Conservation (phyloP, 768 basidiomycete genomes). For the Lactarius akahatsu region DNA sequence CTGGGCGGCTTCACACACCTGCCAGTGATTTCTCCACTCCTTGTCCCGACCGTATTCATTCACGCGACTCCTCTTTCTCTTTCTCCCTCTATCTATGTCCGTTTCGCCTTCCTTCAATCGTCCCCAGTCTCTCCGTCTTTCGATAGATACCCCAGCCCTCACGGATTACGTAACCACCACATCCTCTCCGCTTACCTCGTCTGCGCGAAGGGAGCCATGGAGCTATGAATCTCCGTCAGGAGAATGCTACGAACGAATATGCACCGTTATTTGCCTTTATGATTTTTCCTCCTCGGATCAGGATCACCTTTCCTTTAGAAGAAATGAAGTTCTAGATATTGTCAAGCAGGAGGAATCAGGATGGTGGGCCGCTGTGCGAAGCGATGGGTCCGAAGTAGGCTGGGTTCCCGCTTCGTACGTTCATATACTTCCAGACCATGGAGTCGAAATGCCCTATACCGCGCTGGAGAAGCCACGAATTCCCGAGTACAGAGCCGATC, state of each 20-base stretch:
- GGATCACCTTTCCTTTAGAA: slow-evolving; percentile 59
- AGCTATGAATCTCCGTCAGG: slow-evolving; percentile 33
- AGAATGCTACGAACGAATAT: slow-evolving; percentile 39
- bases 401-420: slow-evolving; percentile 81
- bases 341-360: slow-evolving; percentile 69
- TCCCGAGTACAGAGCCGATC: slow-evolving; percentile 49
- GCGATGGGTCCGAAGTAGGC: slow-evolving; percentile 52
- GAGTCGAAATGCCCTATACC: slow-evolving; percentile 48
- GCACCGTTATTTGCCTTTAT: slow-evolving; percentile 62
- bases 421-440: slow-evolving; percentile 49
- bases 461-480: slow-evolving; percentile 43
- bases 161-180: background rate
- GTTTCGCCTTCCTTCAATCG: slow-evolving; percentile 4
- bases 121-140: slow-evolving; percentile 24
- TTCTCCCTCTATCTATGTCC: slow-evolving; percentile 18
- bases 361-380: slow-evolving; percentile 79
- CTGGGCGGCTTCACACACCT: background rate
- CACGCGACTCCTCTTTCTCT: background rate
- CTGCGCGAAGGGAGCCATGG: slow-evolving; percentile 17
- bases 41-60: background rate
- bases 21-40: background rate
- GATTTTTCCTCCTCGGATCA: slow-evolving; percentile 65
- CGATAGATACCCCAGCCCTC: slow-evolving; percentile 11
- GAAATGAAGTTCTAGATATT: slow-evolving; percentile 66
- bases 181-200: slow-evolving; percentile 5